Conservation (phyloP, 495 filamentous ascomycete genomes). For the Podospora conica region DNA sequence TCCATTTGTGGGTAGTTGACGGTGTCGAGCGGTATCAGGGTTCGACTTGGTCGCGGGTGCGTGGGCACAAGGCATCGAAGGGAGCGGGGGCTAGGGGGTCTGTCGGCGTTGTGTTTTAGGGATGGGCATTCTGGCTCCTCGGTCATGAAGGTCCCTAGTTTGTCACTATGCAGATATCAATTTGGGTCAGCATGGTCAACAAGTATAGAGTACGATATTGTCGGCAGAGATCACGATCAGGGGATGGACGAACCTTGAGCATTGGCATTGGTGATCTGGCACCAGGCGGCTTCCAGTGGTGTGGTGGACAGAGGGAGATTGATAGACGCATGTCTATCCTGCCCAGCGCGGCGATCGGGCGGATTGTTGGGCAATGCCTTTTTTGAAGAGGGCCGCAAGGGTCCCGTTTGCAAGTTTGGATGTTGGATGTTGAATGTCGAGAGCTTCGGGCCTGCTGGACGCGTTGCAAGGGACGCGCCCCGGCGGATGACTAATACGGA, state of each 20-base stretch:
- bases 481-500: neutral
- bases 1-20: neutral
- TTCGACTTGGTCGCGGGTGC: neutral
- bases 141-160: neutral
- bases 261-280: neutral
- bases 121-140: too few species aligned
- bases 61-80: neutral
- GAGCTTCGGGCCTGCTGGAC: too few species aligned
- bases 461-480: neutral
- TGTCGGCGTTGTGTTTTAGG: too few species aligned
- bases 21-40: too few species aligned
- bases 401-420: too few species aligned
- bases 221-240: neutral
- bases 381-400: too few species aligned
- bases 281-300: too few species aligned
- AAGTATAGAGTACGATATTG: too few species aligned
- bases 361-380: neutral
- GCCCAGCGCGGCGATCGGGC: too few species aligned
- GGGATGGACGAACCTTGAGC: neutral
- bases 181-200: neutral
- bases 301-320: too few species aligned
- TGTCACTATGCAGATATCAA: neutral
- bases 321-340: too few species aligned
- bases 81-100: neutral
- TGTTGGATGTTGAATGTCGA: too few species aligned